Evolutionary conservation across 1,284 basidiomycete species (phyloP), one percentile per base, ranked within the genome.

Genomic region (Termitomyces sp.): DNA sequence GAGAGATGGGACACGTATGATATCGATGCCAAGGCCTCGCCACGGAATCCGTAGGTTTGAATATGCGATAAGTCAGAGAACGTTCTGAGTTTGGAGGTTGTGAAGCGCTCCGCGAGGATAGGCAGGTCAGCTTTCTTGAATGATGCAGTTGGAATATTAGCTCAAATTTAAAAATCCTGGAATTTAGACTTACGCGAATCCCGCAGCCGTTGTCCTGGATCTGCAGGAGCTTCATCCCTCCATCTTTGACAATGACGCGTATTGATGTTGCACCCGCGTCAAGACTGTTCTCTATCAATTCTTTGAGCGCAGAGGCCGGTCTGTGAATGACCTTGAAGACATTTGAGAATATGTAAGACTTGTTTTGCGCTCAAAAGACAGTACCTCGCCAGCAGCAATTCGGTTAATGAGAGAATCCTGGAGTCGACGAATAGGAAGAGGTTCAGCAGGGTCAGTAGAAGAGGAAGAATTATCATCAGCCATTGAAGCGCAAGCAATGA

Each of bases 121-220:
- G 92, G 86, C 3, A 99, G 73, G 64, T 99, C 96, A 72, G 71
- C 50, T 73, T 78, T 81, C 81, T 83, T 53, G 1, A 50, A 43
- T 16, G 19, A 41, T 18, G 13, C 24, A 6, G 24, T 28, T 38
- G 18, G 38, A 11, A 11, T 49, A 31, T 21, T 11, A 50, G 14
- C 9, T 4, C 6, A 14, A 16, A n/a, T 39, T 26, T 28, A 30
- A 10, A 13, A 3, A 53, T 16, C 14, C 3, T 16, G 18, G 7
- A 14, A 14, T 34, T 38, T 10, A 11, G 8, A 66, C 81, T 63
- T 60, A 93, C 93, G 41, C 88, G 80, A 61, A 99, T 97, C 1
- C 96, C 96, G 66, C 82, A 91, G 0, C 96, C 97, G 64, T 99
- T 97, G 67, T 99, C 97, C 62, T 94, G 91, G 49, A 99, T 97